These are phyloP conservation scores for Ceratocystis variospora DNA, from an alignment of 2,329 filamentous ascomycete genomes.

Conservation along the genomic window DNA sequence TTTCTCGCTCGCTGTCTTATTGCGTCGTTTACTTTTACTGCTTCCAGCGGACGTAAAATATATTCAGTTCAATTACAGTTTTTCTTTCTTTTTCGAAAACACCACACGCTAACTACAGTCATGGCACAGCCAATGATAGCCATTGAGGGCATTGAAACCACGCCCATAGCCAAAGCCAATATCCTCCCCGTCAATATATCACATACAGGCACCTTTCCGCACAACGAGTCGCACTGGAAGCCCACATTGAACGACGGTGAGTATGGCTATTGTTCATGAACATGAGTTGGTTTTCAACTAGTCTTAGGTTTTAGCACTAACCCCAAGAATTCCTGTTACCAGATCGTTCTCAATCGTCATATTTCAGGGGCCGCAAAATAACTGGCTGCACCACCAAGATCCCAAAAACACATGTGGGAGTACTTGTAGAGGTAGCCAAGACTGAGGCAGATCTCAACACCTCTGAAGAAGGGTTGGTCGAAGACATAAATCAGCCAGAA, in stretches of 20 bases:
- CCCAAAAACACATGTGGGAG: slow-evolving; percentile 56
- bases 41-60: no score
- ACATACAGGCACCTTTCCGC: slow-evolving; percentile 58
- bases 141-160: slow-evolving; percentile 24
- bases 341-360: slow-evolving; percentile 44
- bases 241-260: slow-evolving; percentile 28
- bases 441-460: slow-evolving; percentile 23
- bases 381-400: slow-evolving; percentile 52
- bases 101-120: slow-evolving; percentile 6
- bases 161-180: slow-evolving; percentile 43
- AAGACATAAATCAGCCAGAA: slow-evolving; percentile 33
- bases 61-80: background rate
- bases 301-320: background rate
- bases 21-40: no score
- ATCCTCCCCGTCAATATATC: slow-evolving; percentile 70
- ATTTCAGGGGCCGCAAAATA: slow-evolving; percentile 71
- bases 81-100: background rate
- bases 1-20: no score
- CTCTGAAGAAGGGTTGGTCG: slow-evolving; percentile 23
- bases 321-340: background rate
- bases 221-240: slow-evolving; percentile 54
- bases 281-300: background rate
- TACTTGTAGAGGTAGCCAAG: slow-evolving; percentile 39
- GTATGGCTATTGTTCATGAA: background rate
- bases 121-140: slow-evolving; percentile 34